These are phyloP conservation scores for Vittaforma corneae DNA, from an alignment of 371 early-diverging fungal species.

Conservation along the genomic window DNA sequence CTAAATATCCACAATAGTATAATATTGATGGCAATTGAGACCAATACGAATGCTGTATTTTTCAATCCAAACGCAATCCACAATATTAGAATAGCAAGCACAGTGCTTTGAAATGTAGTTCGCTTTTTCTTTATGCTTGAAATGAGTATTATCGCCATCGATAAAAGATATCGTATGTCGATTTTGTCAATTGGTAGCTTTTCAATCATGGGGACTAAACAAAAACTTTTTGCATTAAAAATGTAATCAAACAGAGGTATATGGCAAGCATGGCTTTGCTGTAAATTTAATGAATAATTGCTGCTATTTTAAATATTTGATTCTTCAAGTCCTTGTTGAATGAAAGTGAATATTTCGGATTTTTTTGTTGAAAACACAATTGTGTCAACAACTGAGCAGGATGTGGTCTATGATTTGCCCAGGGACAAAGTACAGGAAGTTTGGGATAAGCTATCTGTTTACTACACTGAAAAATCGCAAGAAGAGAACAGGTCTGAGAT, in stretches of 20 bases:
- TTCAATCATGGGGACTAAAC: background rate
- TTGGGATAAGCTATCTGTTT: background rate
- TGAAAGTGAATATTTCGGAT: background rate
- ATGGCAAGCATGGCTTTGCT: background rate
- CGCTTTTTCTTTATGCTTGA: conserved; percentile 9
- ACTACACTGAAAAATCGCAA: background rate
- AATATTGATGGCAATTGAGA: conserved; percentile 13
- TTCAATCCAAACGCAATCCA: conserved; percentile 32
- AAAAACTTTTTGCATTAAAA: background rate
- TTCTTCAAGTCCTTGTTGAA: background rate
- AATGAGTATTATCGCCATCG: conserved; percentile 2
- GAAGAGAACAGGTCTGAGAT: background rate
- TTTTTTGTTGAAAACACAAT: background rate
- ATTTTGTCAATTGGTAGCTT: background rate
- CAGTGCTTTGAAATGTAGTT: background rate
- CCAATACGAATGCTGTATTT: conserved; percentile 16
- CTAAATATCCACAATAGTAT: background rate
- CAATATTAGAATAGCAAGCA: conserved; percentile 22
- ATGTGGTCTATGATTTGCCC: background rate
- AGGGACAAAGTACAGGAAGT: background rate
- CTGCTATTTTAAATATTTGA: background rate
- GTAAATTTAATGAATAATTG: background rate
- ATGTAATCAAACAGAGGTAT: background rate
- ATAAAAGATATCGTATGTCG: background rate
- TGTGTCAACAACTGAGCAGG: background rate